A percentile compares a stretch with the other conserved stretches of the same genome.
Evolutionary conservation across 2,329 filamentous ascomycete species (phyloP).

Genomic region (Fusarium poae): DNA sequence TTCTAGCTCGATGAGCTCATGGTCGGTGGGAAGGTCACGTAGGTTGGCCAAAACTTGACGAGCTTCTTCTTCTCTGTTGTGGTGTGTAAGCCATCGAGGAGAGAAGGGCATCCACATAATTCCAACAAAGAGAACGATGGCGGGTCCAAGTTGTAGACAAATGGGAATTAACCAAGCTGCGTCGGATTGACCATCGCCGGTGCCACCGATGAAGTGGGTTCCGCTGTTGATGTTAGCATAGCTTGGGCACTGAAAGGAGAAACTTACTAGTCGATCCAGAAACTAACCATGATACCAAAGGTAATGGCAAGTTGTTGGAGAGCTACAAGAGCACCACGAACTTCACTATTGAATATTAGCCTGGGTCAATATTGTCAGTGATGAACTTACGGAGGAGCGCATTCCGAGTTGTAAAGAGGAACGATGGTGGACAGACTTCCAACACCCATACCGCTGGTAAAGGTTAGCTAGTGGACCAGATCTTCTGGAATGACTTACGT

Average conservation of each 20-base stretch:
- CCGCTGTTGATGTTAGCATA: conserved; percentile 53
- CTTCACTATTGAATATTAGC: conserved; percentile 45
- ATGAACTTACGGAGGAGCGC: conserved; percentile 57
- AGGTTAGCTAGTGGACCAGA: not conserved
- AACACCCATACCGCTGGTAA: conserved; percentile 71
- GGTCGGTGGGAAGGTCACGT: conserved; percentile 68
- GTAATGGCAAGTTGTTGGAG: conserved; percentile 67
- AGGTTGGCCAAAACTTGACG: conserved; percentile 72
- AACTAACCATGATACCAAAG: conserved; percentile 74
- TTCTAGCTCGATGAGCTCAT: conserved; percentile 78
- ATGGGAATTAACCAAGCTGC: conserved; percentile 81
- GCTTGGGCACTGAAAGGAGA: accelerated
- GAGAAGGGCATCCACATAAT: conserved; percentile 87
- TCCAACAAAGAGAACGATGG: conserved; percentile 73
- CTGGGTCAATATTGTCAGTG: accelerated
- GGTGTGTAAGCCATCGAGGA: conserved; percentile 80
- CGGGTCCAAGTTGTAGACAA: conserved; percentile 77
- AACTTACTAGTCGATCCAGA: conserved; percentile 71
- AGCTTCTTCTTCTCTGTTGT: conserved; percentile 76
- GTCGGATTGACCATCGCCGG: conserved; percentile 66
- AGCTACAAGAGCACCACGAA: conserved; percentile 60
- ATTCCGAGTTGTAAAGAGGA: conserved; percentile 65
- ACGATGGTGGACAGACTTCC: conserved; percentile 77
- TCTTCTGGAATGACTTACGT: conserved; percentile 57
- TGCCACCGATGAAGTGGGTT: conserved; percentile 75